A percentile compares a stretch with the other conserved stretches of the same genome.
These are phyloP conservation scores for Didymella segeticola DNA, from an alignment of 2,329 filamentous ascomycete species.

Conservation along the genomic window DNA sequence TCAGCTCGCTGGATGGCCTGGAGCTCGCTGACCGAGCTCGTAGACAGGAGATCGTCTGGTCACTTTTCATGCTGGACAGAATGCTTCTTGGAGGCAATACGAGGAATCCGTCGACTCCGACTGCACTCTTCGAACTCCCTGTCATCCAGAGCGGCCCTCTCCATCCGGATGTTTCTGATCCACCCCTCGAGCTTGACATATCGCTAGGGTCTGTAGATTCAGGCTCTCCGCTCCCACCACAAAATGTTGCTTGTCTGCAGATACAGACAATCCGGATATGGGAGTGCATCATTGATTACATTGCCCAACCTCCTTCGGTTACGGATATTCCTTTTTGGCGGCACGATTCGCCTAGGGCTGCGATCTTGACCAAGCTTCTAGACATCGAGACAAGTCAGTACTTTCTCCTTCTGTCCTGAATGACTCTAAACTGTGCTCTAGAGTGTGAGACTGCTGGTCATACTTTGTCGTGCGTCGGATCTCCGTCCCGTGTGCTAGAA, in stretches of 20 bases:
- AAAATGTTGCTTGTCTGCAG: conserved; percentile 3
- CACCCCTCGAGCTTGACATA: not conserved
- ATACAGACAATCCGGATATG: conserved; percentile 9
- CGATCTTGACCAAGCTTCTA: conserved; percentile 7
- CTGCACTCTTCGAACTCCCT: conserved; percentile 4
- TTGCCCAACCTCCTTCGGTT: conserved; percentile 6
- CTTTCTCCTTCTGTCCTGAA: not conserved
- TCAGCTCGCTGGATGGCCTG: not conserved
- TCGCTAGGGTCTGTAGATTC: conserved; percentile 9
- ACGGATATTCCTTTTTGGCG: conserved; percentile 12
- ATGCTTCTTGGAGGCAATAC: conserved; percentile 13
- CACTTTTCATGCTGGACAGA: conserved; percentile 15
- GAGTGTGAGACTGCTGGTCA: conserved; percentile 10
- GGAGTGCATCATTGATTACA: conserved; percentile 8
- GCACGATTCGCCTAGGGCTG: conserved; percentile 12
- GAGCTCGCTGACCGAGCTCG: conserved; percentile 2
- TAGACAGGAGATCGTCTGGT: conserved; percentile 15
- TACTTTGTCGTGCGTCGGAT: conserved; percentile 1
- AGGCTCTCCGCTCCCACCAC: conserved; percentile 2
- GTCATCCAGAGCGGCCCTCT: conserved; percentile 5
- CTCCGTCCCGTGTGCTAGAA: conserved; percentile 12
- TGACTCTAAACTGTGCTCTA: not conserved
- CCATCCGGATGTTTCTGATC: conserved; percentile 1
- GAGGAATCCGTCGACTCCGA: conserved; percentile 2
- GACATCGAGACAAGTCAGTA: conserved; percentile 11